Base-by-base conservation (phyloP, 108 stramenopile genomes). In the Pelagomonas calceolata region DNA sequence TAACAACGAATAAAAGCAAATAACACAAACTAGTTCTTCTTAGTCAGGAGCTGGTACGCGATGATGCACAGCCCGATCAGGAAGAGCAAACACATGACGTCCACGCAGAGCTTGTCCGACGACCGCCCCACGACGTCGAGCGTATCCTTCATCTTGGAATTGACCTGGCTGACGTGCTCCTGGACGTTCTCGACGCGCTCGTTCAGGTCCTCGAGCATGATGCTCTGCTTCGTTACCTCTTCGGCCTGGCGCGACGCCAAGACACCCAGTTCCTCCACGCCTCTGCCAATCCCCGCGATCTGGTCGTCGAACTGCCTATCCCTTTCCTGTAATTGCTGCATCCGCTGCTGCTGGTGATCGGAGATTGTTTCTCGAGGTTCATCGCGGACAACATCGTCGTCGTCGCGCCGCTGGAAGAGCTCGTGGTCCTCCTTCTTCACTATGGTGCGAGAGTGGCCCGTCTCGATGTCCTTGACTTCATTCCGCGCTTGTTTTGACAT, bases 21-120 rank as follows among this genome's bases (percentile, higher is more conserved):
- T 16, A 45, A 45, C 14, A 45, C 44, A 10, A 45, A 45, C 16
- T 45, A 45, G 44, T 16, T 45, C 14, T 15, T 16, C 14, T 15
- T 45, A 45, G n/a, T n/a, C 39, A 43, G 5, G 39, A 82, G 69
- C 4, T 36, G 68, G 76, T 89, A 91, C 33, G 90, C 76, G 34
- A 91, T 87, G 39, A 86, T 89, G 35, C 77, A 81, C 76, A 91
- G 80, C 21, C 91, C 91, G 68, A 90, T 71, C 30, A 85, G 77
- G 34, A 91, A 73, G 30, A 93, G 89, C 72, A 95, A 89, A 75
- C 95, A 95, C 90, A 95, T 94, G 43, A 95, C 93, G 78, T 95
- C 95, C 4, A 95, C 89, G 81, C 91, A 92, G 34, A 95, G 65
- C 75, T 95, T 95, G 73, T 94, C 95, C 60, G 87, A 76, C 64